Conservation (phyloP, 441 rosid species). For the Rhodomyrtus psidioides region DNA sequence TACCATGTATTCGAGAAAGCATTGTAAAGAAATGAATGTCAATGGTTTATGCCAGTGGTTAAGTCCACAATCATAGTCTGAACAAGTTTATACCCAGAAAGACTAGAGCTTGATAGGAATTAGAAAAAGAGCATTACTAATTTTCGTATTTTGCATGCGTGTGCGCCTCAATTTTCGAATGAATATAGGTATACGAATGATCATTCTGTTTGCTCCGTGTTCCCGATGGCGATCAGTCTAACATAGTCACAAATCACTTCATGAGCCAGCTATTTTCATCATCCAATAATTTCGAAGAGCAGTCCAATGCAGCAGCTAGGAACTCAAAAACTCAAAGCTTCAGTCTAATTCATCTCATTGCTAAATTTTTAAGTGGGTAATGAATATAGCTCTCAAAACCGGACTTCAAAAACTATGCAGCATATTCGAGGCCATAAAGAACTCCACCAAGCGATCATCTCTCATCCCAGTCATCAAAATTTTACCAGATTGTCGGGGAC, state of each 20-base stretch:
- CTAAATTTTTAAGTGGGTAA: not conserved
- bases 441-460: not conserved
- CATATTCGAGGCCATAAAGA: not conserved
- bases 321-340: not conserved
- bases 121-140: not conserved
- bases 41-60: not conserved
- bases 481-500: constrained; percentile 27
- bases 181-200: not conserved
- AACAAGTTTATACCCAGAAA: not conserved
- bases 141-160: not conserved
- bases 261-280: not conserved
- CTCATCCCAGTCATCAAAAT: not conserved
- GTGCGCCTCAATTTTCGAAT: not conserved
- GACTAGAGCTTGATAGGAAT: not conserved
- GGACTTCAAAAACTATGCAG: not conserved
- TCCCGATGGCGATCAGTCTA: not conserved
- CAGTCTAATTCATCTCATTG: not conserved
- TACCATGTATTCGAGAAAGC: not conserved
- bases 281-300: not conserved
- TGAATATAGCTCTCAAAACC: not conserved
- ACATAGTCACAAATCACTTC: not conserved
- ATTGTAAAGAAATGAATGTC: not conserved
- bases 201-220: not conserved
- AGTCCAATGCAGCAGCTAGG: not conserved
- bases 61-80: not conserved